A percentile compares a stretch with the other conserved stretches of the same genome.
Evolutionary conservation across 2,329 filamentous ascomycete species (phyloP).

Genomic region (Leptographium flavum): DNA sequence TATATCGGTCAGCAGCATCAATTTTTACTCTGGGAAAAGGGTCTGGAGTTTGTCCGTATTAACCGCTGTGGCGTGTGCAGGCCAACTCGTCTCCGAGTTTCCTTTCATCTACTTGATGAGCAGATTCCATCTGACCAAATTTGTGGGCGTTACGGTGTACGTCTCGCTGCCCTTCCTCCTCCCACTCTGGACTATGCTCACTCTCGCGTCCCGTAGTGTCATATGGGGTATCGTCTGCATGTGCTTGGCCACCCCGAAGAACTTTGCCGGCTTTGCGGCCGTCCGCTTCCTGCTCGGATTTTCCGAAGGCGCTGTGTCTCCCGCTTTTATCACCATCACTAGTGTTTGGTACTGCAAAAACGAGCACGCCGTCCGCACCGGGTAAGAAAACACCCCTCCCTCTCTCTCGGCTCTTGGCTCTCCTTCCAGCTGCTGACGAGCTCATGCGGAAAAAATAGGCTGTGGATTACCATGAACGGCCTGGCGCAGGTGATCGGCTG

Average conservation of each 20-base stretch:
- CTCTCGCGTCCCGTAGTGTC: slow-evolving; percentile 11
- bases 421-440: too few species aligned
- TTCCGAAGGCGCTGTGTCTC: slow-evolving; percentile 26
- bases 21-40: too few species aligned
- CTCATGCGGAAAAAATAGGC: too few species aligned
- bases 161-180: too few species aligned
- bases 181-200: too few species aligned
- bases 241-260: slow-evolving; percentile 24
- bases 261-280: slow-evolving; percentile 22
- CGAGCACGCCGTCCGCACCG: slow-evolving; percentile 20
- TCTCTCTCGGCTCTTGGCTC: too few species aligned
- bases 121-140: slow-evolving; percentile 29
- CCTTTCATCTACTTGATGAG: slow-evolving; percentile 38
- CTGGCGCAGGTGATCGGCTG: slow-evolving; percentile 29
- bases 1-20: slow-evolving; percentile 25
- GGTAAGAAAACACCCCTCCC: too few species aligned
- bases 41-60: too few species aligned
- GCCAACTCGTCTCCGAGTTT: slow-evolving; percentile 30
- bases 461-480: slow-evolving; percentile 31
- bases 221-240: slow-evolving; percentile 26
- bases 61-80: not conserved
- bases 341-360: slow-evolving; percentile 24
- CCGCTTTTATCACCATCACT: slow-evolving; percentile 31
- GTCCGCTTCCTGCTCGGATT: slow-evolving; percentile 26
- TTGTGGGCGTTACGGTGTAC: slow-evolving; percentile 9